These are phyloP conservation scores for Hypoxylon crocopeplum DNA, from an alignment of 495 filamentous ascomycete species.

Conservation along the genomic window DNA sequence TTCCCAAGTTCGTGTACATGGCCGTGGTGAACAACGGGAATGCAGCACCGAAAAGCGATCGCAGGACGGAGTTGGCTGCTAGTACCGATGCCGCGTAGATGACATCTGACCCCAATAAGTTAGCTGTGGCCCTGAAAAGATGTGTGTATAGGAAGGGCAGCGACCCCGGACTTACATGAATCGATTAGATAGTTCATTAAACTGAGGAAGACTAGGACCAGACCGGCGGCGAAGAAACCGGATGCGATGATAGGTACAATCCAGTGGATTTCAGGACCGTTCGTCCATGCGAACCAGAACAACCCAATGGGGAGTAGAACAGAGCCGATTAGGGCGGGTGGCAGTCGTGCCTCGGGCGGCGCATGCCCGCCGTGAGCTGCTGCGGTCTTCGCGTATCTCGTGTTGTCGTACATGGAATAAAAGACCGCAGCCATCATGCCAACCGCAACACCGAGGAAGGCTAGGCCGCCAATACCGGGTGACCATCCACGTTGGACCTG, in stretches of 20 bases:
- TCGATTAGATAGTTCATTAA: slow-evolving; percentile 85
- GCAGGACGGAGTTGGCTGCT: slow-evolving; percentile 76
- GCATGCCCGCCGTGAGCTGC: slow-evolving; percentile 60
- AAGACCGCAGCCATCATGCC: slow-evolving; percentile 74
- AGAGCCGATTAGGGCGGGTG: slow-evolving; percentile 71
- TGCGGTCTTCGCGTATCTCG: slow-evolving; percentile 60
- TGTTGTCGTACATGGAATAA: slow-evolving; percentile 73
- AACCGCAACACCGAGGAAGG: slow-evolving; percentile 80
- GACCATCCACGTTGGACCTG: slow-evolving; percentile 71
- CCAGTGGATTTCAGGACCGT: slow-evolving; percentile 57
- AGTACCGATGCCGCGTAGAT: slow-evolving; percentile 83
- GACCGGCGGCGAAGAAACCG: slow-evolving; percentile 54
- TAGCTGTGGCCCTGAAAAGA: neutral
- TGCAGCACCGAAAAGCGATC: slow-evolving; percentile 73
- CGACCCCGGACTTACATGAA: slow-evolving; percentile 49
- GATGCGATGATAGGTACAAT: slow-evolving; percentile 56
- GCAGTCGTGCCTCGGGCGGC: slow-evolving; percentile 81
- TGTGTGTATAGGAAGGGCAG: neutral
- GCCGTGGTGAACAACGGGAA: slow-evolving; percentile 84
- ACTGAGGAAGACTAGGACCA: slow-evolving; percentile 69
- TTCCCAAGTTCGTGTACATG: slow-evolving; percentile 78
- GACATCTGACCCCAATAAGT: slow-evolving; percentile 51
- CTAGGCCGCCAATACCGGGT: slow-evolving; percentile 74
- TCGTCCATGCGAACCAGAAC: slow-evolving; percentile 71
- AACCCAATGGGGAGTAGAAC: slow-evolving; percentile 59